These are phyloP conservation scores for Colletotrichum zoysiae DNA, from an alignment of 2,329 filamentous ascomycete genomes.

Conservation along the genomic window DNA sequence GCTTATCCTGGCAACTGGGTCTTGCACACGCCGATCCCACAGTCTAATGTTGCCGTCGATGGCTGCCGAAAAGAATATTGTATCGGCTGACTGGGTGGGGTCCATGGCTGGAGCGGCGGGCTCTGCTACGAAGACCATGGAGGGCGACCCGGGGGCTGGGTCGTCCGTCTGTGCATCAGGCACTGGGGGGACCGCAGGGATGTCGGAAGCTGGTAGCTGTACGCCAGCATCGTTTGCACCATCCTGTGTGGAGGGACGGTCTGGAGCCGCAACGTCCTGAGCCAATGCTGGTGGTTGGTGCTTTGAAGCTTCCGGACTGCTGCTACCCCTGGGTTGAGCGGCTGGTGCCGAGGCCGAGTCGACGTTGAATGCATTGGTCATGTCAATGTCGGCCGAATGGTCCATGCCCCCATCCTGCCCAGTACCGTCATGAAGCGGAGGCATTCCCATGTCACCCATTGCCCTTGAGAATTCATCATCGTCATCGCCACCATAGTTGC, in stretches of 20 bases:
- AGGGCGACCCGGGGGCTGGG: slow-evolving; percentile 50
- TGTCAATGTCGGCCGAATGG: slow-evolving; percentile 59
- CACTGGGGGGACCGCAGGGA: slow-evolving; percentile 28
- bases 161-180: slow-evolving; percentile 25
- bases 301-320: slow-evolving; percentile 32
- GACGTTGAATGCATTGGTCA: slow-evolving; percentile 50
- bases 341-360: slow-evolving; percentile 48
- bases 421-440: slow-evolving; percentile 51
- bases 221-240: slow-evolving; percentile 4
- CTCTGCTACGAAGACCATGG: slow-evolving; percentile 54
- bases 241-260: slow-evolving; percentile 7
- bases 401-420: slow-evolving; percentile 54
- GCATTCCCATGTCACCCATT: slow-evolving; percentile 66
- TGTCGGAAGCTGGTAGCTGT: not conserved
- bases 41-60: slow-evolving; percentile 91
- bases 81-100: slow-evolving; percentile 73
- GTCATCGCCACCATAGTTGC: slow-evolving; percentile 73
- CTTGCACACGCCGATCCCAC: slow-evolving; percentile 86
- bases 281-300: slow-evolving; percentile 16
- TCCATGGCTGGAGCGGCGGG: slow-evolving; percentile 60
- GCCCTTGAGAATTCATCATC: slow-evolving; percentile 86
- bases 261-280: slow-evolving; percentile 12
- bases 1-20: slow-evolving; percentile 83
- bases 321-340: slow-evolving; percentile 44
- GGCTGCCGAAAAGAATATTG: slow-evolving; percentile 88